Base-by-base conservation (phyloP, 2,329 filamentous ascomycete genomes). In the Alternaria ventricosa region DNA sequence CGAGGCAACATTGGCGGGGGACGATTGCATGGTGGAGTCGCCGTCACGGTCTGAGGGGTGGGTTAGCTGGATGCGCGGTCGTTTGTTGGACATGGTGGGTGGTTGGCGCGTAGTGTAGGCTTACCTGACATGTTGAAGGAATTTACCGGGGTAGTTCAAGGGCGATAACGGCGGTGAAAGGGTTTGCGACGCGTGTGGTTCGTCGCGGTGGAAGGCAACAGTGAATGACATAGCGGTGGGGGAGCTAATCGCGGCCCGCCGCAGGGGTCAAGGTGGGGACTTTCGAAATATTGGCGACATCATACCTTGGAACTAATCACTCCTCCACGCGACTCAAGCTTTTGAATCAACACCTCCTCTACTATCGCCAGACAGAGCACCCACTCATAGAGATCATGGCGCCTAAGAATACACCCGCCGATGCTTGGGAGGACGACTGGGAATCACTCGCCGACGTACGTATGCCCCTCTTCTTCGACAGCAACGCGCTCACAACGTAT, bases 391-490 rank as follows among this genome's bases (percentile, higher is more conserved):
- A 76, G 20, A 61, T 23, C 12, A 76, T 77, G 74, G 61, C 73
- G 20, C 62, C 73, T 13, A 81, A 84, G 71, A 68, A 71, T 51
- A 80, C 79, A 22, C 79, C 90, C 20, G 75, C 74, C 9, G 76
- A 77, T 78, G 94, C 93, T 20, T 97, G 95, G 95, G 93, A 95
- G 68, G 90, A 97, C 72, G 92, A 97, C 75, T 98, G 94, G 94
- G 92, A 95, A 78, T 82, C 84, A 6, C 87, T 91, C 76, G 93
- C 92, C 61, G 93, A 97, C 82, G 88, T 89, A 83, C 49, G 77
- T 61, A 36, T 51, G 45, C 55, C 54, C 46, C 58, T 41, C 60
- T 20, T 56, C n/a, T 59, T 54, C 20, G 23, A 36, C 15, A 33
- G 63, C 63, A 22, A 36, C 13, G 33, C 41, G 41, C 72, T 78